phyloP scores from a whole-genome alignment of 1,284 basidiomycete species.

The Cerioporus squamosus region DNA sequence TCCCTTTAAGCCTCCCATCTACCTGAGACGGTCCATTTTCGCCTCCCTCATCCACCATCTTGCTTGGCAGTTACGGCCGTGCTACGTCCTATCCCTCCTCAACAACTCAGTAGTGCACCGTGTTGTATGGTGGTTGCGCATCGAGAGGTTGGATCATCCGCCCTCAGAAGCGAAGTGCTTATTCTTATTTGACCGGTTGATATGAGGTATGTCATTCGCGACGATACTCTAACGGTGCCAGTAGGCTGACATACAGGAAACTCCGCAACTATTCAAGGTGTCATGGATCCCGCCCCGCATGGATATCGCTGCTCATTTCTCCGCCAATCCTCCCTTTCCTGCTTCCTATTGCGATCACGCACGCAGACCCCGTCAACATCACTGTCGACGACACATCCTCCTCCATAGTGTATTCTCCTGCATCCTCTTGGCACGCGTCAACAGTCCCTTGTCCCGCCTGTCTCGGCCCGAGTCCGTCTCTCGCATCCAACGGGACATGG shows the following conservation, averaged over 20 bases:
- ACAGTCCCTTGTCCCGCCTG: conserved; percentile 40
- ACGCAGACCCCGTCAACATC: conserved; percentile 37
- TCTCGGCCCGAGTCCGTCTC: conserved; percentile 34
- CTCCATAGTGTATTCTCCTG: conserved; percentile 46
- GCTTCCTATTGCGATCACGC: conserved; percentile 2
- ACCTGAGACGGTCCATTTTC: conserved; percentile 8
- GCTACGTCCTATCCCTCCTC: no score
- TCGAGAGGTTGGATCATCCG: background rate
- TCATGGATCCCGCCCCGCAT: conserved; percentile 7
- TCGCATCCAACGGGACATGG: conserved; percentile 42
- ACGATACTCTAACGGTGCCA: background rate
- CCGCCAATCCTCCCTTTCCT: conserved; percentile 6
- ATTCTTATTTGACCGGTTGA: background rate
- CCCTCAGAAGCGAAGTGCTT: background rate
- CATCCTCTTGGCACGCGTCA: conserved; percentile 43
- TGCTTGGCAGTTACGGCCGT: background rate
- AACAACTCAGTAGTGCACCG: background rate
- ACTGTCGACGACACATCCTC: conserved; percentile 51
- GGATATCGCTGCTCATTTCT: conserved; percentile 4
- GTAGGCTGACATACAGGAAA: background rate
- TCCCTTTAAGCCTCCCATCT: conserved; percentile 15
- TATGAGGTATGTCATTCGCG: conserved; percentile 6
- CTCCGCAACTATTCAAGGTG: background rate
- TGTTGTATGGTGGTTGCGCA: no score
- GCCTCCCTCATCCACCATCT: conserved; percentile 1